Conservation (phyloP, 805 yeast genomes). For the Yarrowia phangngaensis region DNA sequence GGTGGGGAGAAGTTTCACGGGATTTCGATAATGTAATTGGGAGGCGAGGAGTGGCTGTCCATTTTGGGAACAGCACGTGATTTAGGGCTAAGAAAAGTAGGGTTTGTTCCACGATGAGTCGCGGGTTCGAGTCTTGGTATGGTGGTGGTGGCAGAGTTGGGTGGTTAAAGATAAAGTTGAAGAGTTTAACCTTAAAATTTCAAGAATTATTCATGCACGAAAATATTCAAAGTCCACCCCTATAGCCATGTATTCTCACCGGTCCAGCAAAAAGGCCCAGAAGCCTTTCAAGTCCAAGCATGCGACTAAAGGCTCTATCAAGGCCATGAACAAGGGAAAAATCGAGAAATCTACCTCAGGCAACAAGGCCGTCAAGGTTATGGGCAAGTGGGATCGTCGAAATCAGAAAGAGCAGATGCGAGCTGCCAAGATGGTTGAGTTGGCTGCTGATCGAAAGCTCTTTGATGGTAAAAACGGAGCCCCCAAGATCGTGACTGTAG, state of each 20-base stretch:
- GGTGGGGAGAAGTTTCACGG: slow-evolving; percentile 23
- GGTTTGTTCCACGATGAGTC: background rate
- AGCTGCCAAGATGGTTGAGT: slow-evolving; percentile 60
- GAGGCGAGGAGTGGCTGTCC: slow-evolving; percentile 10
- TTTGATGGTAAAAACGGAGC: slow-evolving; percentile 80
- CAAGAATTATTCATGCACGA: no score
- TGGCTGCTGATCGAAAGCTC: slow-evolving; percentile 57
- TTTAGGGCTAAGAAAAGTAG: slow-evolving; percentile 15
- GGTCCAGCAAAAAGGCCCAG: slow-evolving; percentile 80
- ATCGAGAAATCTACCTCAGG: slow-evolving; percentile 57
- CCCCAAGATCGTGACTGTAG: slow-evolving; percentile 75
- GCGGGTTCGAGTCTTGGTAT: slow-evolving; percentile 12
- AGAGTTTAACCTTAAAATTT: no score
- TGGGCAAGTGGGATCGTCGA: slow-evolving; percentile 62
- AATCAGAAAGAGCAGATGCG: slow-evolving; percentile 75
- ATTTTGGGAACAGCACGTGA: slow-evolving; percentile 1
- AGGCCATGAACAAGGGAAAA: slow-evolving; percentile 75
- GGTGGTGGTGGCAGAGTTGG: no score
- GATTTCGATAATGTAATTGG: slow-evolving; percentile 4
- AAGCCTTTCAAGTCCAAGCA: slow-evolving; percentile 91
- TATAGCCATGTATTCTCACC: slow-evolving; percentile 59
- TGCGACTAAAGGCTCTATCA: slow-evolving; percentile 81
- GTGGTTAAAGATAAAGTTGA: no score
- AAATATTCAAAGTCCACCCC: no score
- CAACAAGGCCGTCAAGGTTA: slow-evolving; percentile 38